Base-by-base conservation (phyloP, 2,329 filamentous ascomycete genomes). In the Aureobasidium pullulans region DNA sequence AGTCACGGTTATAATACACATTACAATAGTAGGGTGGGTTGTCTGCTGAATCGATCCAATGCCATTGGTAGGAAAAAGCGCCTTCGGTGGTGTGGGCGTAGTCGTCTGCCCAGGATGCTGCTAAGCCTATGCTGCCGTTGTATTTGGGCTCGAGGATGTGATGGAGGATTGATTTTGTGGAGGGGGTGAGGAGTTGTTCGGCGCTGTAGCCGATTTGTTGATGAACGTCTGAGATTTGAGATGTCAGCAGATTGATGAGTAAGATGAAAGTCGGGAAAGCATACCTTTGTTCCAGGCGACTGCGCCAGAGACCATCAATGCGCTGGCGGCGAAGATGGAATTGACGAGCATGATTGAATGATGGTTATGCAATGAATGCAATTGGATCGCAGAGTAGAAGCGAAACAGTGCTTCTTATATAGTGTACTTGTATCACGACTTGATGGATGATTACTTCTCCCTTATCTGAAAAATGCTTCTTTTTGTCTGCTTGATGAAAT, bases 11-110 rank as follows among this genome's bases (percentile, higher is more conserved):
- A 59, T 74, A 75, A 60, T 73, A 64, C 1, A 75, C 62, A 34
- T 67, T 66, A 59, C 73, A 76, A 16, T 59, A 60, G 4, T 66
- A 57, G 1, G 72, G 72, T 3, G 62, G 60, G 6, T 66, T 60
- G 59, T 74, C 72, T 19, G 70, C 66, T 0, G 71, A 66, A 50
- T 73, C 71, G 54, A 75, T 73, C 70, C 71, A 75, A 57, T 74
- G 72, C 73, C 73, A 75, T 53, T 73, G 72, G 59, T 75, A 74
- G 10, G 70, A 73, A 60, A 71, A 74, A n/a, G 68, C 68, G n/a
- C 72, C 72, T 63, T 73, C 68, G 16, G 64, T 61, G 2, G 70
- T 73, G 46, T 74, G 72, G 2, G 72, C 71, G 47, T 72, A 74
- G 19, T 65, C 67, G 53, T 75, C 72, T 32, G 72, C 72, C 73